Evolutionary conservation across 768 basidiomycete genomes (phyloP), one percentile per base, ranked within the genome.

Genomic region (Tricholoma sp.): DNA sequence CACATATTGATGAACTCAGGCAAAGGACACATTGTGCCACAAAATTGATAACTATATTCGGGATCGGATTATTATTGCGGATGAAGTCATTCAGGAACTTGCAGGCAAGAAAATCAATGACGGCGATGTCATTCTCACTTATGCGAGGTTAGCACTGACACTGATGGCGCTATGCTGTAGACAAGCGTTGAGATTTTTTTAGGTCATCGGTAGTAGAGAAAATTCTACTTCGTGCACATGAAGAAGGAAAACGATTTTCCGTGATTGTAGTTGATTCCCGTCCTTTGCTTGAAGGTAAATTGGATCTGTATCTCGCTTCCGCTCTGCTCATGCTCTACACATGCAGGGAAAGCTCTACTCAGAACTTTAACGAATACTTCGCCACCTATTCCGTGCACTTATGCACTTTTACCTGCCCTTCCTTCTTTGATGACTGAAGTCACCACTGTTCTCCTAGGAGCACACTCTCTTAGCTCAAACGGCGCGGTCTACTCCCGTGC

Each of bases 171-270:
- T 45, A 1, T 58, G 31, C 47, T 43, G 41, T 45, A 45, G 39
- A 18, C 18, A 32, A 56, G 7, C 16, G 22, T 10, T 12, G 19
- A 11, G 0, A 35, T 50, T 51, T 54, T 57, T 64, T 5, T 57
- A 96, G 95, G 71, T 98, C 95, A 14, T 98, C 95, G 0, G 85
- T 98, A 0, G 94, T 98, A 3, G 93, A 98, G 69, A 90, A 92
- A 64, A 87, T 93, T 5, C 67, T 99, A 2, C 72, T 98, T 5
- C 79, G 82, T 52, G 92, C 95, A 9, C 84, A 89, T 65, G 74
- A 78, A 51, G 81, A 81, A 16, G 88, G 88, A 7, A 91, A 86
- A 60, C 76, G 74, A 41, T 97, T 99, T 68, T 91, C 89, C 0
- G 95, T 97, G 16, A 85, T 98, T 43, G 84, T 97, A 8, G 87